Evolutionary conservation across 306 rosid species (phyloP), one percentile per base, ranked within the genome.

Genomic region (Casuarina equisetifolia): DNA sequence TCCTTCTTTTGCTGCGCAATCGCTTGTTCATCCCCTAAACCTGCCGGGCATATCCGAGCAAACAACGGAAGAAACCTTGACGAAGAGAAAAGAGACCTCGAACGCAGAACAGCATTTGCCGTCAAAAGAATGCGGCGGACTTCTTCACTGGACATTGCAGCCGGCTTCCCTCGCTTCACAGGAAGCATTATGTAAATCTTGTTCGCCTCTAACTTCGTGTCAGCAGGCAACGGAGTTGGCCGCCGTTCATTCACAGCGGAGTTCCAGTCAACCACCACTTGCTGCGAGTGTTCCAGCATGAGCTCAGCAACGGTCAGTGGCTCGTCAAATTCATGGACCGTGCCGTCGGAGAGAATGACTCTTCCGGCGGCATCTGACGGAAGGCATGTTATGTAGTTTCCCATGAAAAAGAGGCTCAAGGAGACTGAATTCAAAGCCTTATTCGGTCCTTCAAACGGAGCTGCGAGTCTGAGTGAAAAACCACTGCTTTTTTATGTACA

Each of bases 201-300:
- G 5, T 78, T 86, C 80, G 42, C 79, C 16, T 89, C 96, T 0
- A 95, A 89, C 48, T 81, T 84, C 75, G 59, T 71, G 74, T 95
- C 98, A 0, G 98, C 97, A 1, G 95, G 86, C 63, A 94, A 80
- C 0, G 98, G 90, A 2, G 74, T 74, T 32, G 92, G 92, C 64
- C 84, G 79, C 78, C 75, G 89, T 11, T 78, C 80, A 0, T 76
- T 69, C 43, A 90, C 9, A 5, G 91, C 91, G 0, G 93, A 76
- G 20, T 70, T 68, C 35, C 89, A 85, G 43, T 95, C 98, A 4
- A 92, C 89, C 54, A 95, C 98, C 3, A 91, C 97, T 1, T 92
- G 91, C n/a, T 85, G 94, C 1, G 97, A 97, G 77, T 95, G 86
- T 44, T 92, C 98, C 50, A 92, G 43, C 98, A 95, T 95, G 5